A percentile compares a stretch with the other conserved stretches of the same genome.
Evolutionary conservation across 2,329 filamentous ascomycete genomes (phyloP).

Genomic region (Fusarium newnesense): DNA sequence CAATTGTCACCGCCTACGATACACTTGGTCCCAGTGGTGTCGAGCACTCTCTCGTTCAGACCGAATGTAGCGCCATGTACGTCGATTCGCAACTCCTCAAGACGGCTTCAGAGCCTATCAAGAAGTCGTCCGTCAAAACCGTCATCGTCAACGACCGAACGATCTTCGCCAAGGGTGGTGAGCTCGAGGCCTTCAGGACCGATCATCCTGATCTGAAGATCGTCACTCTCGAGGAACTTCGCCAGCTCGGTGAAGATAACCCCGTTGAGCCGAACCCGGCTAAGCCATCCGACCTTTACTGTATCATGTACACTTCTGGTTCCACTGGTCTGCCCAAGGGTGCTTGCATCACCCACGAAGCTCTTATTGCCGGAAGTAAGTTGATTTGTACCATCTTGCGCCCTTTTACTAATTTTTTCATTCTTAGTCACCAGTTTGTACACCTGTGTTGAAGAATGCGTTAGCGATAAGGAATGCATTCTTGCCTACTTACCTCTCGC

Average conservation of each 20-base stretch:
- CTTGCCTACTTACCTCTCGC: constrained; percentile 93
- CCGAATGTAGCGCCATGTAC: constrained; percentile 84
- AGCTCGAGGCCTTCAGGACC: constrained; percentile 66
- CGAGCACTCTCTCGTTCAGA: constrained; percentile 86
- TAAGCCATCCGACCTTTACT: constrained; percentile 80
- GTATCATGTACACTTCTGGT: constrained; percentile 88
- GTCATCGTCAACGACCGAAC: constrained; percentile 72
- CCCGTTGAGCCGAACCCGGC: constrained; percentile 78
- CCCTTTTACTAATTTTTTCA: constrained; percentile 27
- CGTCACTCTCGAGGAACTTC: constrained; percentile 65
- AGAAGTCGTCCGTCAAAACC: constrained; percentile 65
- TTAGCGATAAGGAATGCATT: constrained; percentile 81
- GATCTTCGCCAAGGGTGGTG: constrained; percentile 60
- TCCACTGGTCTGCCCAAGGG: constrained; percentile 92
- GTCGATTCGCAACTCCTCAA: constrained; percentile 82
- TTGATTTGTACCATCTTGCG: constrained; percentile 46
- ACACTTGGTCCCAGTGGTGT: constrained; percentile 87
- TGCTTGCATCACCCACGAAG: constrained; percentile 82
- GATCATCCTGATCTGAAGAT: constrained; percentile 65
- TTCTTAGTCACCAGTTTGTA: constrained; percentile 78
- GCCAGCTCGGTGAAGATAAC: constrained; percentile 71
- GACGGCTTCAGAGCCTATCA: constrained; percentile 66
- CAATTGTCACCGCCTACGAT: constrained; percentile 95
- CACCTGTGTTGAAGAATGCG: constrained; percentile 78
- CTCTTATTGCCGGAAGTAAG: constrained; percentile 76